phyloP scores from a whole-genome alignment of 345 rosid species.

The Salix caprea region DNA sequence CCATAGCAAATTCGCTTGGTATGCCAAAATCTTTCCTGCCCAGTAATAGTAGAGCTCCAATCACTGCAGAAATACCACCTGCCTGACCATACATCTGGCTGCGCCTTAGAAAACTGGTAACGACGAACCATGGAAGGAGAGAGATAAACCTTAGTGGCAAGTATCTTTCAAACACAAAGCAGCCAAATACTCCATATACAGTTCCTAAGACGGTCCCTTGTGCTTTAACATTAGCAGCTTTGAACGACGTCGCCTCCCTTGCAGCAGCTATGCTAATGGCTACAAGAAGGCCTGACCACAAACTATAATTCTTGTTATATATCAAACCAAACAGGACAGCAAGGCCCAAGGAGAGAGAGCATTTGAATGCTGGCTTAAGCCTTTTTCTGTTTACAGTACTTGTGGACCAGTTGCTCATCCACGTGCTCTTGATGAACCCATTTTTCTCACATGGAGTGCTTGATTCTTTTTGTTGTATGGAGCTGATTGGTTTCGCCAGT shows the following conservation, averaged over 20 bases:
- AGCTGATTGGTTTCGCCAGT: conserved; percentile 21
- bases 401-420: conserved; percentile 22
- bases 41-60: conserved; percentile 73
- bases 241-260: conserved; percentile 82
- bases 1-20: conserved; percentile 80
- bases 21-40: conserved; percentile 76
- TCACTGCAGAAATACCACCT: conserved; percentile 73
- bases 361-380: conserved; percentile 56
- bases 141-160: conserved; percentile 65
- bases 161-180: conserved; percentile 64
- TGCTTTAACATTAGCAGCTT: conserved; percentile 68
- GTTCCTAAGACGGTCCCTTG: conserved; percentile 93
- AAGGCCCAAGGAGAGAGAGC: conserved; percentile 63
- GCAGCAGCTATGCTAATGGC: conserved; percentile 59
- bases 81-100: conserved; percentile 83
- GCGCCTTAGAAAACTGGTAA: conserved; percentile 56
- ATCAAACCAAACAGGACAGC: conserved; percentile 60
- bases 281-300: conserved; percentile 79
- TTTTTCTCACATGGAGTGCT: conserved; percentile 7
- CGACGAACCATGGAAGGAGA: conserved; percentile 83
- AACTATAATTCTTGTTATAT: conserved; percentile 65
- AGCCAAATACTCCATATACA: conserved; percentile 79
- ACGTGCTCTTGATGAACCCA: conserved; percentile 11
- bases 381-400: conserved; percentile 28
- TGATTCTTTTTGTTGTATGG: conserved; percentile 14